Evolutionary conservation across 1,139 yeast species (phyloP), one percentile per base, ranked within the genome.

Genomic region (Lodderomyces oxycetoniae): DNA sequence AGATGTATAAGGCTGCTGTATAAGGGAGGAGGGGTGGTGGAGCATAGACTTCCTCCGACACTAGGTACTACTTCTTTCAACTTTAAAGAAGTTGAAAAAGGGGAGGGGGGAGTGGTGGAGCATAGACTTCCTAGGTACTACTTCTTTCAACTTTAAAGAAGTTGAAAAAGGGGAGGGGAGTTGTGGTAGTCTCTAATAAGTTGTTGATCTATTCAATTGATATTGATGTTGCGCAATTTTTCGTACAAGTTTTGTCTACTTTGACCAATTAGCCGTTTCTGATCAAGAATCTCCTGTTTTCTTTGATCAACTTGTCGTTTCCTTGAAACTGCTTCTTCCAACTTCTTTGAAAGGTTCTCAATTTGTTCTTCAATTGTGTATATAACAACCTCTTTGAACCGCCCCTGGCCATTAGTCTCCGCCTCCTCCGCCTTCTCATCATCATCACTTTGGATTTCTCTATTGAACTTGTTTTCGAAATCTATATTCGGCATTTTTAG

Each of bases 381-480:
- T 4, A 53, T 47, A 23, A 36, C 34, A 2, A 40, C 28, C 4
- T 39, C 24, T 28, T 17, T 8, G 3, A 31, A 8, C 9, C 3
- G 8, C 10, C n/a, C 26, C 20, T 7, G 26, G 26, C 22, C 10
- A 7, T 19, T 7, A 19, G 7, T 19, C 22, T 9, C 30, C 37
- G 9, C 27, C 17, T 12, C 31, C 32, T 9, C 37, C 46, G 15
- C 28, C 41, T 8, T 42, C 48, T 6, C 14, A 24, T 24, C 50
- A 25, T 43, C 42, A 31, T 47, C 50, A 29, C 42, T 45, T 15
- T 41, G 42, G 21, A 53, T 37, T 28, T 49, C 60, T n/a, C 16
- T 28, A 26, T 40, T 28, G 22, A 36, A 40, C 26, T 32, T 36
- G 20, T 33, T 17, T 12, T 32, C 32, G 17, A 35, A 40, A 28